Base-by-base conservation (phyloP, 139 green algal genomes). In the Chlamydomonas sp. region DNA sequence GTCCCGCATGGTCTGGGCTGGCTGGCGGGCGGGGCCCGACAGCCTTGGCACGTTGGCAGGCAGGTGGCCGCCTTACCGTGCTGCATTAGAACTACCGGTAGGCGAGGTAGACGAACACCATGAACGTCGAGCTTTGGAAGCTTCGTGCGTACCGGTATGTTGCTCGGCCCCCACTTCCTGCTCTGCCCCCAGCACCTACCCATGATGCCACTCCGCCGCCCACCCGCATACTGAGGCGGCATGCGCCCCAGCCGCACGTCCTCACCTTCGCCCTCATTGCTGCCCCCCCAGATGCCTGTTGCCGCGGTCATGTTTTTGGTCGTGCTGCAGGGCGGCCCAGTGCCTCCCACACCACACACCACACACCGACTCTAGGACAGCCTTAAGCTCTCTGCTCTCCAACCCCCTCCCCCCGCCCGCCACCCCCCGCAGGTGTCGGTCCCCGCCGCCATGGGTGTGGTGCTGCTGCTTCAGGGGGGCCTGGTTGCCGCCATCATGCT, bases 371-470 rank as follows among this genome's bases (percentile, higher is more conserved):
- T 71, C 10, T 71, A 14, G 10, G 66, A 71, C 10, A 71, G 10
- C 12, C 12, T 71, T 14, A 14, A 71, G 12, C 1, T 14, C 12
- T 71, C 66, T 71, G 66, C 66, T 71, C 66, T 71, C 10, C 12
- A 71, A 71, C 66, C 66, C 66, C 12, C 12, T 71, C 10, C 10
- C 66, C 63, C 20, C 18, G 72, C 3, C 14, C 14, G 58, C 57
- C 58, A 49, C 15, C 68, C 4, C 7, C 59, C 9, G 18, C 84
- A 88, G 84, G 77, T 88, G 16, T 10, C 68, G 18, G 61, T 85
- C 1, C 85, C 85, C 1, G 67, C 77, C 2, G 57, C 7, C 6
- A 31, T 72, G 72, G 85, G 67, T 15, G 62, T 63, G 1, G 57
- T n/a, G 62, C 10, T 20, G 14, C 68, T 89, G 69, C 12, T 8